Conservation (phyloP, 371 early-diverging fungal species). For the Apophysomyces variabilis region DNA sequence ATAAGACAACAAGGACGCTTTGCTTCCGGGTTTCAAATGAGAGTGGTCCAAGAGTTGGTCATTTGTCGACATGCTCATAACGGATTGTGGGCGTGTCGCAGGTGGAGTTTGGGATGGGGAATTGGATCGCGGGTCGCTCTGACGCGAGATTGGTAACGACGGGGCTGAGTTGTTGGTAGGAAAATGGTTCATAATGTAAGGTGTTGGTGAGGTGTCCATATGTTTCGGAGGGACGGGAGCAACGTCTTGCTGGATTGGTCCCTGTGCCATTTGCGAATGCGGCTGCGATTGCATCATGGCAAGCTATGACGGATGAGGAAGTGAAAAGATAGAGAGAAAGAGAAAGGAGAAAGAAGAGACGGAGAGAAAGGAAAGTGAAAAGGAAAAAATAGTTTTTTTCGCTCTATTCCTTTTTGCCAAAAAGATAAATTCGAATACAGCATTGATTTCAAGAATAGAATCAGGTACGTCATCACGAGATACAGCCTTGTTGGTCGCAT, state of each 20-base stretch:
- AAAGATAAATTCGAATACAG: background rate
- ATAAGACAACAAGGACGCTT: constrained; percentile 69
- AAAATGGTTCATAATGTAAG: constrained; percentile 8
- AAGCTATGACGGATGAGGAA: background rate
- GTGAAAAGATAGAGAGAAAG: constrained; percentile 14
- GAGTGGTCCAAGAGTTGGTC: constrained; percentile 67
- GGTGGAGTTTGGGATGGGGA: constrained; percentile 30
- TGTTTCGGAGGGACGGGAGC: constrained; percentile 6
- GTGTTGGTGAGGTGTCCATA: constrained; percentile 10
- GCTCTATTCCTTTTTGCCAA: background rate
- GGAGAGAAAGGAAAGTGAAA: constrained; percentile 16
- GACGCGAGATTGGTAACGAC: constrained; percentile 9
- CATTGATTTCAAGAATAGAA: background rate
- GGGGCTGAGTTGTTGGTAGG: constrained; percentile 13
- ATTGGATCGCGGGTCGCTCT: constrained; percentile 11
- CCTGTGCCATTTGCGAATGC: constrained; percentile 8
- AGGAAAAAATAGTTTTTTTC: too few relatives aligned
- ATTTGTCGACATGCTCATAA: constrained; percentile 37
- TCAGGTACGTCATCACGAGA: constrained; percentile 5
- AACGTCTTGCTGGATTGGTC: constrained; percentile 11
- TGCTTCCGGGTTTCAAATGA: constrained; percentile 69
- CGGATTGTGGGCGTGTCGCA: constrained; percentile 35
- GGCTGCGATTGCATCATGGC: constrained; percentile 16
- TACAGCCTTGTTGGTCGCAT: too few relatives aligned
- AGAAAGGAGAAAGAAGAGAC: constrained; percentile 15